Conservation (phyloP, 2,329 filamentous ascomycete genomes). For the Penicillium hordei region DNA sequence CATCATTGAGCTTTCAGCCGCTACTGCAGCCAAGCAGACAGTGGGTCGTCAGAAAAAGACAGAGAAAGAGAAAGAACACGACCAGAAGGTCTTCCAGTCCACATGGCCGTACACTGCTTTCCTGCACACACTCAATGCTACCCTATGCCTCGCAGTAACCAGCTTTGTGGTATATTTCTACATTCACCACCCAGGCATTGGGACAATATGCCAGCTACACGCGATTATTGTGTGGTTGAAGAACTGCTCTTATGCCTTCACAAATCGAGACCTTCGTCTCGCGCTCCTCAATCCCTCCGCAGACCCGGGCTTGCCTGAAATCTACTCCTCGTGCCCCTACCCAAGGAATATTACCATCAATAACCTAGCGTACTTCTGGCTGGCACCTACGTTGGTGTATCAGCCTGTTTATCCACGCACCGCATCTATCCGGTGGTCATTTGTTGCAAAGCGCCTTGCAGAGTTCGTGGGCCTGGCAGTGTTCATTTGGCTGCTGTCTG, state of each 20-base stretch:
- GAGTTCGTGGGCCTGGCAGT: constrained; percentile 77
- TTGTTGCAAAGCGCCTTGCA: constrained; percentile 76
- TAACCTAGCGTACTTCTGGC: constrained; percentile 96
- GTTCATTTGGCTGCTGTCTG: constrained; percentile 92
- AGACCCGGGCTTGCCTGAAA: constrained; percentile 69
- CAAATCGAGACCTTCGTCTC: constrained; percentile 91
- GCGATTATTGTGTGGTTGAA: constrained; percentile 96
- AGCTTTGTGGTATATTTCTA: constrained; percentile 85
- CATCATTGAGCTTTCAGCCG: constrained; percentile 80
- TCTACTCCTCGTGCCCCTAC: constrained; percentile 83
- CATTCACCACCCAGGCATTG: constrained; percentile 90
- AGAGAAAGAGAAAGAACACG: constrained; percentile 59
- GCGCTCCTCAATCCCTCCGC: constrained; percentile 77
- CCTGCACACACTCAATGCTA: constrained; percentile 79
- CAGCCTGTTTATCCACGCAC: constrained; percentile 94
- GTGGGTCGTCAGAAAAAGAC: constrained; percentile 59
- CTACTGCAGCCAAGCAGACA: constrained; percentile 70
- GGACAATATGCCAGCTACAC: constrained; percentile 85
- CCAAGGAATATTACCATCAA: constrained; percentile 83
- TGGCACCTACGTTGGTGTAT: constrained; percentile 93
- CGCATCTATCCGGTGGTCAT: constrained; percentile 76
- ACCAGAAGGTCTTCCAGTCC: constrained; percentile 63
- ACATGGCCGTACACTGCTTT: constrained; percentile 80
- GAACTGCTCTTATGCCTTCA: constrained; percentile 92
- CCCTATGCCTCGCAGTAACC: constrained; percentile 74